A percentile compares a stretch with the other conserved stretches of the same genome.
Evolutionary conservation across 257 asterid species (phyloP).

Genomic region (Coffea canephora): DNA sequence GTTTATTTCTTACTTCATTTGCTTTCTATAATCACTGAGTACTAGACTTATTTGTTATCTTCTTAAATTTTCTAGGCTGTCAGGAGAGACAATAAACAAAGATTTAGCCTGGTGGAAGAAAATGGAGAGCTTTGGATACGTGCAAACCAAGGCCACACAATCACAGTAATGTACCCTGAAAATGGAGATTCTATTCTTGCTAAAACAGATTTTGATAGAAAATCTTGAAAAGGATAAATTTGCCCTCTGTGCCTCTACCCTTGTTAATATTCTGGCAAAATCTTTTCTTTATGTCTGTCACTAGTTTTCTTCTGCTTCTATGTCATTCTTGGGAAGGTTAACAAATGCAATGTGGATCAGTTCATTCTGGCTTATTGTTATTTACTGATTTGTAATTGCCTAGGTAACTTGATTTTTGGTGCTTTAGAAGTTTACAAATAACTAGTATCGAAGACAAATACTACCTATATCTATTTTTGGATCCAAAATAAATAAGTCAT

Average conservation of each 20-base stretch:
- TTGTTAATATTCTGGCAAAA: not conserved
- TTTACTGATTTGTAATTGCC: not conserved
- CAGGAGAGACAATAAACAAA: conserved; percentile 81
- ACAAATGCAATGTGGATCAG: not conserved
- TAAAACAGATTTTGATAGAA: not conserved
- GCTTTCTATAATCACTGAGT: not conserved
- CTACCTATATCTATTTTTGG: not conserved
- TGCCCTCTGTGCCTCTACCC: not conserved
- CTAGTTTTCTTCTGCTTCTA: not conserved
- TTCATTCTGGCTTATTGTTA: not conserved
- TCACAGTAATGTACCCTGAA: conserved; percentile 39
- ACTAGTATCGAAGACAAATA: not conserved
- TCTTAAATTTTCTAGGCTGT: conserved; percentile 49
- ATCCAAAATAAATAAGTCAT: not conserved
- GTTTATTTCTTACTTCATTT: not conserved
- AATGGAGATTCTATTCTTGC: not conserved
- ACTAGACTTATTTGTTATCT: not conserved
- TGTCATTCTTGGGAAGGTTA: not conserved
- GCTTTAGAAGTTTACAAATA: too few species aligned
- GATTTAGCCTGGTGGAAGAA: conserved; percentile 78
- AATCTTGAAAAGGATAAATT: not conserved
- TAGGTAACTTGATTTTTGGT: not conserved
- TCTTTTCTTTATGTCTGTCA: not conserved
- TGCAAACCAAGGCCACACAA: conserved; percentile 93
- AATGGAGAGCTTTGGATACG: conserved; percentile 82